These are phyloP conservation scores for Aciculosporium take DNA, from an alignment of 2,329 filamentous ascomycete genomes.

Conservation along the genomic window DNA sequence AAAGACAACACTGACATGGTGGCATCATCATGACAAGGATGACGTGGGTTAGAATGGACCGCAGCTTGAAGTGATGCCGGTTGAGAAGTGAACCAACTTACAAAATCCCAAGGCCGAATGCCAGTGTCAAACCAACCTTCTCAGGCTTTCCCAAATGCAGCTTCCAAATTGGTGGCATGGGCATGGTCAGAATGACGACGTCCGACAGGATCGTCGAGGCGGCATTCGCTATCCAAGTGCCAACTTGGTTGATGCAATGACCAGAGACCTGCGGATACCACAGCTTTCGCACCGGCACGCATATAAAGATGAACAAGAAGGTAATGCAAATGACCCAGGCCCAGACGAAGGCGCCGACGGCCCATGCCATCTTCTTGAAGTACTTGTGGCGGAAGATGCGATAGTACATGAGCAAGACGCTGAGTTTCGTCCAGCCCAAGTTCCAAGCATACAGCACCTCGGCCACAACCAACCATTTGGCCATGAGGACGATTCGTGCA, in stretches of 20 bases:
- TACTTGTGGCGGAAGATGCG: conserved; percentile 33
- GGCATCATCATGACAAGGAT: too few species aligned
- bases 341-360: conserved; percentile 28
- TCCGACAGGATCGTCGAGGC: conserved; percentile 33
- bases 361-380: conserved; percentile 27
- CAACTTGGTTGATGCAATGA: conserved; percentile 33
- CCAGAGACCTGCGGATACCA: conserved; percentile 32
- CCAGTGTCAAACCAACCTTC: conserved; percentile 28
- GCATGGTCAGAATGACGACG: conserved; percentile 29
- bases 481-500: conserved; percentile 26
- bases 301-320: conserved; percentile 38
- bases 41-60: neutral
- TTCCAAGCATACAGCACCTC: conserved; percentile 34
- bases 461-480: conserved; percentile 32
- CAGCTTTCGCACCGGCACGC: conserved; percentile 32
- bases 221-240: conserved; percentile 35
- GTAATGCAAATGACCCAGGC: conserved; percentile 33
- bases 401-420: conserved; percentile 36
- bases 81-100: conserved; percentile 12
- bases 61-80: neutral
- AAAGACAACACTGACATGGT: conserved; percentile 26
- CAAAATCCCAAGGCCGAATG: conserved; percentile 32
- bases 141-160: conserved; percentile 26
- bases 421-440: conserved; percentile 34
- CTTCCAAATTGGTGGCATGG: conserved; percentile 30